Evolutionary conservation across 1,284 basidiomycete species (phyloP).

Genomic region (Vanrija sp.): DNA sequence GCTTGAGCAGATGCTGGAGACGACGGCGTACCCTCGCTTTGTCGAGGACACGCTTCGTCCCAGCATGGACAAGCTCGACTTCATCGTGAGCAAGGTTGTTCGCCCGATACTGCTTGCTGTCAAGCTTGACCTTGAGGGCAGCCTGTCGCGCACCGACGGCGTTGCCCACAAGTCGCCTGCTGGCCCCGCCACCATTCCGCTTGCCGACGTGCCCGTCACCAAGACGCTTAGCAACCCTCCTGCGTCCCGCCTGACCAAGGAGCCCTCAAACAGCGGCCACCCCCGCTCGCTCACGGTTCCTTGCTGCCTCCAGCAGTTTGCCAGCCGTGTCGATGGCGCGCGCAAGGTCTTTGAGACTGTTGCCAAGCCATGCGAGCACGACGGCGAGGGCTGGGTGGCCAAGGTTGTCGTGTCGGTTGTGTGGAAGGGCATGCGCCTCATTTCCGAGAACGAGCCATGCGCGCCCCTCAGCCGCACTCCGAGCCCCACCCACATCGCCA

Average conservation of each 20-base stretch:
- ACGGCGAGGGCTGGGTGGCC: slow-evolving; percentile 50
- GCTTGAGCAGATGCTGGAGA: slow-evolving; percentile 46
- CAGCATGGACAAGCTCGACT: slow-evolving; percentile 57
- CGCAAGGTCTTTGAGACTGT: slow-evolving; percentile 45
- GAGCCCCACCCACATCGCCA: slow-evolving; percentile 37
- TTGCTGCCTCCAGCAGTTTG: slow-evolving; percentile 45
- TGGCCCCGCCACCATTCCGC: slow-evolving; percentile 35
- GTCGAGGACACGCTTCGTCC: slow-evolving; percentile 58
- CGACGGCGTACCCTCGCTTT: slow-evolving; percentile 46
- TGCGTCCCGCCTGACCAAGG: slow-evolving; percentile 33
- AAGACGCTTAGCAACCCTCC: slow-evolving; percentile 32
- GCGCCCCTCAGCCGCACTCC: slow-evolving; percentile 27
- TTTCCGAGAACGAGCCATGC: slow-evolving; percentile 32
- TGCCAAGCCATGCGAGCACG: slow-evolving; percentile 44
- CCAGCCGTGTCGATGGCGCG: slow-evolving; percentile 44
- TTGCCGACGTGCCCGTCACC: slow-evolving; percentile 12
- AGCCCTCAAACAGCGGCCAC: slow-evolving; percentile 32
- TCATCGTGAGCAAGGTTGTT: slow-evolving; percentile 48
- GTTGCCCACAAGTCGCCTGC: slow-evolving; percentile 35
- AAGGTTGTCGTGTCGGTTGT: slow-evolving; percentile 47
- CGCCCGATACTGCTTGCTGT: slow-evolving; percentile 44
- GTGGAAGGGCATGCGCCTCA: slow-evolving; percentile 48
- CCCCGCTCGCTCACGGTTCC: slow-evolving; percentile 38
- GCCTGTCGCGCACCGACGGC: slow-evolving; percentile 32
- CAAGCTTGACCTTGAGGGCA: slow-evolving; percentile 44